A percentile compares a stretch with the other conserved stretches of the same genome.
phyloP scores from a whole-genome alignment of 2,329 filamentous ascomycete species.

The Ceratocystis cubensis region DNA sequence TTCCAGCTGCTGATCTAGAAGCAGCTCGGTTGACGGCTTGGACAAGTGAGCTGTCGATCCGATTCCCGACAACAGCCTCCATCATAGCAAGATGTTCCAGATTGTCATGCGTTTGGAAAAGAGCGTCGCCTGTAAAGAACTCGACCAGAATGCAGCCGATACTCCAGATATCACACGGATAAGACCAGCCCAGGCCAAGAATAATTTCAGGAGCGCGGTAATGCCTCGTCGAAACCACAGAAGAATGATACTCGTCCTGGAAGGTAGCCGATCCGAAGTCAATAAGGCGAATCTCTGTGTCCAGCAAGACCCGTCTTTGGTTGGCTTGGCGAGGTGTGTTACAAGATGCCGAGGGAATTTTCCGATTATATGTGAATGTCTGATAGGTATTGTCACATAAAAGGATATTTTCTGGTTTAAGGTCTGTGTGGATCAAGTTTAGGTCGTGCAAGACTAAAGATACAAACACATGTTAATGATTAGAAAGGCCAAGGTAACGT shows the following conservation, averaged over 20 bases:
- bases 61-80: constrained; percentile 51
- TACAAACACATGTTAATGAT: background rate
- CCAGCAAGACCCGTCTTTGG: constrained; percentile 51
- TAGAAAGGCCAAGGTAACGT: background rate
- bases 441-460: constrained; percentile 78
- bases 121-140: constrained; percentile 57
- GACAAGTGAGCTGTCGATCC: constrained; percentile 48
- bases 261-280: constrained; percentile 63
- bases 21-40: constrained; percentile 44
- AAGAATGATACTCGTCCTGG: constrained; percentile 60
- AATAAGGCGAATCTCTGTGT: constrained; percentile 58
- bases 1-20: constrained; percentile 41
- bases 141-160: constrained; percentile 62
- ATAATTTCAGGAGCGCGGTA: constrained; percentile 61
- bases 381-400: constrained; percentile 53
- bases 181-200: constrained; percentile 57
- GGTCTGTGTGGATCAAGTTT: constrained; percentile 85
- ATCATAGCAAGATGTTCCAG: constrained; percentile 65
- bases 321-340: constrained; percentile 48
- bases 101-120: constrained; percentile 63
- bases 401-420: constrained; percentile 60
- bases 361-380: constrained; percentile 57
- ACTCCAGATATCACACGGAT: constrained; percentile 61
- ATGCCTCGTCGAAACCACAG: constrained; percentile 56
- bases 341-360: constrained; percentile 54